These are phyloP conservation scores for Rhodotorula sp. DNA, from an alignment of 1,284 basidiomycete genomes.

Conservation along the genomic window DNA sequence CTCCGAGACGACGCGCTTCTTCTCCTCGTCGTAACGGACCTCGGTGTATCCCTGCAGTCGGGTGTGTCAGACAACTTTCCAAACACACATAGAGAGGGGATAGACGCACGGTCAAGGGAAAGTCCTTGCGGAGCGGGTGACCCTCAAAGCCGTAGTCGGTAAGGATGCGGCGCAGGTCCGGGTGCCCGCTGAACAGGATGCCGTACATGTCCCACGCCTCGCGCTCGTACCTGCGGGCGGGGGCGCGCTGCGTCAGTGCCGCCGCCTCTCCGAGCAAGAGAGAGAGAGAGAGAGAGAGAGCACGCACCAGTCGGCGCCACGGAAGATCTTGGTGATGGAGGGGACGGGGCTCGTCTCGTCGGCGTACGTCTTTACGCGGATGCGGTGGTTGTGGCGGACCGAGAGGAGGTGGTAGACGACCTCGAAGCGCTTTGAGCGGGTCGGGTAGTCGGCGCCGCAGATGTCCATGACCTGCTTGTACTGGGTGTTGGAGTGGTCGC, in stretches of 20 bases:
- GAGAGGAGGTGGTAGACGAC: slow-evolving; percentile 95
- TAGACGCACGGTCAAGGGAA: slow-evolving; percentile 76
- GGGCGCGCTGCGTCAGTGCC: neutral
- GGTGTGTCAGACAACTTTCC: too few relatives aligned
- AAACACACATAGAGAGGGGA: neutral
- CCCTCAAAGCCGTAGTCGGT: slow-evolving; percentile 99
- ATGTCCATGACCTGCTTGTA: slow-evolving; percentile 94
- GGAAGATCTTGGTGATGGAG: slow-evolving; percentile 75
- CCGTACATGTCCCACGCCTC: slow-evolving; percentile 99
- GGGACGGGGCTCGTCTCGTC: slow-evolving; percentile 94
- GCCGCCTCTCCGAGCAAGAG: neutral
- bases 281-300: neutral
- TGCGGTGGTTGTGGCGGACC: slow-evolving; percentile 68
- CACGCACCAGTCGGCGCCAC: slow-evolving; percentile 88
- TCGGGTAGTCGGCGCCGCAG: slow-evolving; percentile 93
- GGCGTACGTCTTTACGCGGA: slow-evolving; percentile 97
- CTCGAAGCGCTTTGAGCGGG: slow-evolving; percentile 91
- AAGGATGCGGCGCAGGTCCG: slow-evolving; percentile 95
- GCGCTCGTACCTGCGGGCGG: slow-evolving; percentile 75
- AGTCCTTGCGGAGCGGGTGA: slow-evolving; percentile 96
- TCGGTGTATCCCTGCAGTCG: slow-evolving; percentile 81
- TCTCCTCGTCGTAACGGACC: slow-evolving; percentile 96
- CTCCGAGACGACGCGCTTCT: slow-evolving; percentile 97
- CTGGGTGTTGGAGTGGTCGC: slow-evolving; percentile 94
- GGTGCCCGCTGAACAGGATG: slow-evolving; percentile 94